phyloP scores from a whole-genome alignment of 768 basidiomycete species.

The Trametes cubensis region DNA sequence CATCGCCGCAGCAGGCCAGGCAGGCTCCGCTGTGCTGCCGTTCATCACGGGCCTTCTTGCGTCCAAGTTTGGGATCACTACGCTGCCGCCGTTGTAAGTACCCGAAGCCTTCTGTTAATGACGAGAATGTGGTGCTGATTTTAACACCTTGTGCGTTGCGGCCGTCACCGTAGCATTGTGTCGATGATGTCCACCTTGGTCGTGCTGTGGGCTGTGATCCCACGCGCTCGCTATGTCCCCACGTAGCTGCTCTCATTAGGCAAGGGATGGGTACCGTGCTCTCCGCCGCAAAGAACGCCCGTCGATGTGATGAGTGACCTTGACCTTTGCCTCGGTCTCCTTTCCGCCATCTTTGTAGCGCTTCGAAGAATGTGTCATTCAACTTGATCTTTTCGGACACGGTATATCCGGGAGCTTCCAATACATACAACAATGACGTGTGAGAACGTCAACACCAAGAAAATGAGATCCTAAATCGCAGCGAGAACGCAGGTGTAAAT shows the following conservation, averaged over 20 bases:
- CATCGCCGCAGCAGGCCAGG: slow-evolving; percentile 53
- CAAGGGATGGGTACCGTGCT: no score
- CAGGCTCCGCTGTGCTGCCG: slow-evolving; percentile 71
- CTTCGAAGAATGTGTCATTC: no score
- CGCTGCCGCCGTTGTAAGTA: slow-evolving; percentile 64
- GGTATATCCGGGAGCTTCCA: no score
- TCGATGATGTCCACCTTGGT: slow-evolving; percentile 63
- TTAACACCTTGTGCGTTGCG: neutral
- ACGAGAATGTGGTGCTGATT: neutral
- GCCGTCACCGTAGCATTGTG: slow-evolving; percentile 44
- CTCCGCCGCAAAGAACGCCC: no score
- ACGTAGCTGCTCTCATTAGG: neutral
- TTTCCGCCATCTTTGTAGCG: no score
- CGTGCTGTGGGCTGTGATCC: slow-evolving; percentile 56
- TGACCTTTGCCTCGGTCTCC: no score
- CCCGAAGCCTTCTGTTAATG: neutral
- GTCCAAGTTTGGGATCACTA: slow-evolving; percentile 60
- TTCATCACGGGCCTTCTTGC: slow-evolving; percentile 75
- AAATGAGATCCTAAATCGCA: neutral
- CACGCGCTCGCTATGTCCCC: slow-evolving; percentile 28
- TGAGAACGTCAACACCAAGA: no score
- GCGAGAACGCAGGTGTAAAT: neutral
- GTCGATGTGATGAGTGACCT: no score
- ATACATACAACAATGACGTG: no score
- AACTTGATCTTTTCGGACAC: no score